Evolutionary conservation across 192 early-diverging fungal species (phyloP).

Genomic region (Coemansia sp.): DNA sequence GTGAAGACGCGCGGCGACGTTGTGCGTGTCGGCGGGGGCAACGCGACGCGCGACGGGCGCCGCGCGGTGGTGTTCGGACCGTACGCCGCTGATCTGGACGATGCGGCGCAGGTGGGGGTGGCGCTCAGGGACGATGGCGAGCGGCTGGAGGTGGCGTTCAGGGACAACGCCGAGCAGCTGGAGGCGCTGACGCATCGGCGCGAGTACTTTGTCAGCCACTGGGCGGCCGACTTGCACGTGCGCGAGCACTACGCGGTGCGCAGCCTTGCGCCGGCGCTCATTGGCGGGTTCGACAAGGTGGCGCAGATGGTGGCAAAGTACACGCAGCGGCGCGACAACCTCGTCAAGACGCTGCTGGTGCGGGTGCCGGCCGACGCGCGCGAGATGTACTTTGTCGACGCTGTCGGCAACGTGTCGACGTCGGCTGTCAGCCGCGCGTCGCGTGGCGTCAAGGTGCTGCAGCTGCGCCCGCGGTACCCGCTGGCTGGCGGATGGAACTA

Average conservation of each 20-base stretch:
- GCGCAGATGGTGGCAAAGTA: slow-evolving; percentile 25
- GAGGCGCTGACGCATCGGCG: slow-evolving; percentile 52
- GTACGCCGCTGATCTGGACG: slow-evolving; percentile 51
- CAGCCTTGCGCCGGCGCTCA: slow-evolving; percentile 54
- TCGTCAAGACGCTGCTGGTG: slow-evolving; percentile 40
- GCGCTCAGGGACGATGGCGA: slow-evolving; percentile 71
- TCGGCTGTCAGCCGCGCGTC: slow-evolving; percentile 55
- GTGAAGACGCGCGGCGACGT: slow-evolving; percentile 52
- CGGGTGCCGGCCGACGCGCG: slow-evolving; percentile 70
- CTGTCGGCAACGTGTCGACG: slow-evolving; percentile 97
- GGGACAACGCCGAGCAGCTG: slow-evolving; percentile 67
- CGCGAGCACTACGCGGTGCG: slow-evolving; percentile 79
- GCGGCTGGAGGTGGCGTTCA: slow-evolving; percentile 76
- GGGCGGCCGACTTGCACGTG: slow-evolving; percentile 78
- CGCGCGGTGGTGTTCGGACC: slow-evolving; percentile 76
- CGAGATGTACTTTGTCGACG: slow-evolving; percentile 76
- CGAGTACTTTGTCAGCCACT: slow-evolving; percentile 75
- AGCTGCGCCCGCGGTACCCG: slow-evolving; percentile 90
- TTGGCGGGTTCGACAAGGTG: slow-evolving; percentile 30
- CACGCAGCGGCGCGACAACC: slow-evolving; percentile 33
- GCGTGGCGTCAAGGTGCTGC: slow-evolving; percentile 57
- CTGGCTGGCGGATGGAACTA: slow-evolving; percentile 98
- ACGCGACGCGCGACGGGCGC: slow-evolving; percentile 54
- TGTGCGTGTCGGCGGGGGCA: slow-evolving; percentile 21
- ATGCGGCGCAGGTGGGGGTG: slow-evolving; percentile 44